These are phyloP conservation scores for Immersiella caudata DNA, from an alignment of 495 filamentous ascomycete genomes.

Conservation along the genomic window DNA sequence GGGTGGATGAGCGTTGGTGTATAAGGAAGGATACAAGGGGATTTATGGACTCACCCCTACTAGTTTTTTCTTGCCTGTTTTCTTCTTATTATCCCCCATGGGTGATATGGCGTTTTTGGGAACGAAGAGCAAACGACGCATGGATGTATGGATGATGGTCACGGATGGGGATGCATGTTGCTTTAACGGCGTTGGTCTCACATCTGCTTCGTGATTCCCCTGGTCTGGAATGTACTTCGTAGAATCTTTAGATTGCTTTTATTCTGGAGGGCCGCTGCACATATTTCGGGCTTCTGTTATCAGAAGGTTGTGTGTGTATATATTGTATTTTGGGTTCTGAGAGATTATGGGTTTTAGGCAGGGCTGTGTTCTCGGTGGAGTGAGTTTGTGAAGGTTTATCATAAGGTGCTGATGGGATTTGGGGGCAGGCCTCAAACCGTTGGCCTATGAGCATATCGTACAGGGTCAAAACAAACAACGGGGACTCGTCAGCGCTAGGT, in stretches of 20 bases:
- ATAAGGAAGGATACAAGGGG: conserved; percentile 9
- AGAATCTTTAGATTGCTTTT: background rate
- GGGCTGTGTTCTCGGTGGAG: background rate
- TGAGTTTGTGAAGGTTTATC: background rate
- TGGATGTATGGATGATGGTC: too few relatives aligned
- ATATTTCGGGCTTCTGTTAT: background rate
- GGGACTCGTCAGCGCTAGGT: background rate
- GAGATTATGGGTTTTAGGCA: background rate
- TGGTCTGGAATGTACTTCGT: background rate
- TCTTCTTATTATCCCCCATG: background rate
- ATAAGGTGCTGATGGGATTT: background rate
- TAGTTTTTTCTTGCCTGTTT: background rate
- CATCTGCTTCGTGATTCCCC: background rate
- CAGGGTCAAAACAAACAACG: background rate
- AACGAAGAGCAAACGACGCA: background rate
- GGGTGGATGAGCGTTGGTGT: conserved; percentile 51
- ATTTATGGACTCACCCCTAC: background rate
- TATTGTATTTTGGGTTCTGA: background rate
- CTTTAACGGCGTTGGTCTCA: background rate
- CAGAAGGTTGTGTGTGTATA: background rate
- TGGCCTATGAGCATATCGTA: background rate
- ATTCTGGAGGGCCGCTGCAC: background rate
- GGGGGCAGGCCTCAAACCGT: background rate
- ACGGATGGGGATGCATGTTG: background rate
- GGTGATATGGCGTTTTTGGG: background rate